Evolutionary conservation across 805 yeast species (phyloP).

Genomic region (Candida lessepsii): DNA sequence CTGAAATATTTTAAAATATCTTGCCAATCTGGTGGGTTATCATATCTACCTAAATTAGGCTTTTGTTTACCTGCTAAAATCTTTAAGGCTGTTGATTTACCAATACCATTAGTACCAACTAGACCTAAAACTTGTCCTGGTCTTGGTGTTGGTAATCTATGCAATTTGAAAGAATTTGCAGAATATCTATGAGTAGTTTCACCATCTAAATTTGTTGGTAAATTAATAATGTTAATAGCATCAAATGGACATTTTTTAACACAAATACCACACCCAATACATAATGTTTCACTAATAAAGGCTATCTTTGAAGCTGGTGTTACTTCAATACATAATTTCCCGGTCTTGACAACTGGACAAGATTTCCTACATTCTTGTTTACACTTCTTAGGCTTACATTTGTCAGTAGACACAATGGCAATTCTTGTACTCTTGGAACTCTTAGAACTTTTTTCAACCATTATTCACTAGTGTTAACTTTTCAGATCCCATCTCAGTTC

Average conservation of each 20-base stretch:
- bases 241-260: conserved; percentile 98
- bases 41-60: conserved; percentile 92
- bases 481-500: conserved; percentile 6
- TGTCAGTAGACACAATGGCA: conserved; percentile 92
- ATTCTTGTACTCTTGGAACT: conserved; percentile 59
- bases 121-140: conserved; percentile 98
- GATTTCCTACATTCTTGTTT: conserved; percentile 96
- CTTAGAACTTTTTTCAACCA: conserved; percentile 34
- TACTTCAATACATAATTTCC: conserved; percentile 96
- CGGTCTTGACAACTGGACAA: conserved; percentile 98
- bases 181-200: conserved; percentile 97
- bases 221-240: conserved; percentile 91
- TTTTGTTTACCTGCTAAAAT: conserved; percentile 96
- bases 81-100: conserved; percentile 95
- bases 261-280: conserved; percentile 99
- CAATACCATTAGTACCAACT: conserved; percentile 99
- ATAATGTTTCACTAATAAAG: conserved; percentile 86
- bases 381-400: conserved; percentile 97
- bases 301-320: conserved; percentile 88
- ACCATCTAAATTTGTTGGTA: conserved; percentile 90
- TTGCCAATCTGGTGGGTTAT: conserved; percentile 97
- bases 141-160: conserved; percentile 96
- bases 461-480: conserved; percentile 9
- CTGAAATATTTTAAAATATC: conserved; percentile 88
- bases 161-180: conserved; percentile 96